These are phyloP conservation scores for Knoxdaviesia proteae DNA, from an alignment of 2,329 filamentous ascomycete species.

Conservation along the genomic window DNA sequence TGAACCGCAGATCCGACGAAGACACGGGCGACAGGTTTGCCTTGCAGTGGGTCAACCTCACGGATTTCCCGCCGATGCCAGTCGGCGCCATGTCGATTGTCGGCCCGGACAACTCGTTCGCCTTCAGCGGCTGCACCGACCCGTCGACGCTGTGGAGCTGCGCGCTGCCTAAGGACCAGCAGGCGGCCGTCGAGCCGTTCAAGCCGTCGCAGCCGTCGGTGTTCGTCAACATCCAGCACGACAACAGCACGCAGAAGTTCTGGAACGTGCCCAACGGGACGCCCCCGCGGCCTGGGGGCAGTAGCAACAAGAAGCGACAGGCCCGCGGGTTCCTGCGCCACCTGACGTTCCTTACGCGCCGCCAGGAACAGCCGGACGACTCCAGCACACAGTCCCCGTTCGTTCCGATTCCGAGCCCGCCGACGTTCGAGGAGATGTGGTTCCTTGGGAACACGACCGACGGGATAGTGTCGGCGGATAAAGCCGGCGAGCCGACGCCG, in stretches of 20 bases:
- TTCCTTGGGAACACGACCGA: conserved; percentile 83
- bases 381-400: conserved; percentile 7
- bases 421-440: conserved; percentile 46
- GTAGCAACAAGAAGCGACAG: conserved; percentile 6
- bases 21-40: conserved; percentile 4
- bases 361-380: conserved; percentile 1
- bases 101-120: conserved; percentile 43
- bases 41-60: conserved; percentile 63
- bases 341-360: conserved; percentile 4
- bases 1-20: conserved; percentile 1
- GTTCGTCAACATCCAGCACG: conserved; percentile 55
- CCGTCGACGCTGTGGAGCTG: conserved; percentile 73
- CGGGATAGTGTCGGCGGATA: conserved; percentile 39
- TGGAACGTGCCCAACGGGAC: conserved; percentile 26
- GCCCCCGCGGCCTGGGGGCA: conserved; percentile 8
- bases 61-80: conserved; percentile 68
- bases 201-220: conserved; percentile 55
- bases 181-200: conserved; percentile 40
- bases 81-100: conserved; percentile 65
- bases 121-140: conserved; percentile 48
- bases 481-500: conserved; percentile 69
- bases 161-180: conserved; percentile 58
- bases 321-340: conserved; percentile 1
- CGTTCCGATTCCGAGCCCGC: conserved; percentile 31
- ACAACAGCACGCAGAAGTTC: conserved; percentile 32